Conservation (phyloP, 495 filamentous ascomycete genomes). For the Lasiosphaeris hirsuta region DNA sequence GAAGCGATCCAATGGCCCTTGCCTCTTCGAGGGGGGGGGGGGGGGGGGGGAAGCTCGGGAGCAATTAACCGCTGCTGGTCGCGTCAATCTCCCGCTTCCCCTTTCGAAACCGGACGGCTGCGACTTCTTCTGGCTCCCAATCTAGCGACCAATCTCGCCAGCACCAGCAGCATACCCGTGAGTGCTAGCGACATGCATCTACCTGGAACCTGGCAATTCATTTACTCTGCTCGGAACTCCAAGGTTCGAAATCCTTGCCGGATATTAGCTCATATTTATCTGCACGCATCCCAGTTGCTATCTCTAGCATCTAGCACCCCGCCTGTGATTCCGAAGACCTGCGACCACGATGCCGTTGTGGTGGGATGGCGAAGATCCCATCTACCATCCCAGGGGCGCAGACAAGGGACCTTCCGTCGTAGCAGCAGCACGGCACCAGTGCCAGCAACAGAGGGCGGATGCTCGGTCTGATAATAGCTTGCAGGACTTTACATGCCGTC, state of each 20-base stretch:
- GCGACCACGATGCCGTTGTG: no score
- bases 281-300: conserved; percentile 2
- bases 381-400: no score
- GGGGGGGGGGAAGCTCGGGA: neutral
- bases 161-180: conserved; percentile 3
- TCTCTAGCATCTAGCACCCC: neutral
- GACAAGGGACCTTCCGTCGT: neutral
- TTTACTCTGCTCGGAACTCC: neutral
- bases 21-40: neutral
- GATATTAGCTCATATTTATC: conserved; percentile 14
- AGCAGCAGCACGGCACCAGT: neutral
- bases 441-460: neutral
- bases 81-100: conserved; percentile 14
- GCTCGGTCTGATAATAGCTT: neutral
- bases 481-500: neutral
- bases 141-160: neutral
- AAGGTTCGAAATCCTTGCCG: conserved; percentile 11
- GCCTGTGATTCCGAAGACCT: neutral
- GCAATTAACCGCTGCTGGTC: conserved; percentile 15
- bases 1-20: neutral
- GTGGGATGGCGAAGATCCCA: no score
- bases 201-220: conserved; percentile 3
- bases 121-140: neutral
- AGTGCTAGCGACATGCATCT: conserved; percentile 4
- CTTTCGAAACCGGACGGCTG: neutral